Percentiles rank a stretch among this genome's conserved stretches.
Conservation (phyloP, 768 basidiomycete genomes). For the Phylloporus sp. region DNA sequence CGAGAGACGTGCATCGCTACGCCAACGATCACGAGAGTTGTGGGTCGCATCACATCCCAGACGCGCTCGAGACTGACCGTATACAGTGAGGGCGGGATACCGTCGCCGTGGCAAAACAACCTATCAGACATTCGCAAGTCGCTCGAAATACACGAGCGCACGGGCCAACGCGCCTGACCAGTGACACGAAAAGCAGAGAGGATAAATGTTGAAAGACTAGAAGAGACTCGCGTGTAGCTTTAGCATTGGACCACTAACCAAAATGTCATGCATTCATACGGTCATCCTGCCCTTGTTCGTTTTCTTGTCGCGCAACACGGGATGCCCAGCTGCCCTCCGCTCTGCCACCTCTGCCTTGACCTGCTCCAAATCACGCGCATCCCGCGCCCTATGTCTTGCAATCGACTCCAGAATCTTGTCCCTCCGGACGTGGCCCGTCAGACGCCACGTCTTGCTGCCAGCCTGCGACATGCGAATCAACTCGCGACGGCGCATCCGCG, state of each 20-base stretch:
- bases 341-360: conserved; percentile 32
- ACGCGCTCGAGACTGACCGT: background rate
- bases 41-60: conserved; percentile 4
- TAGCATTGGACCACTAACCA: conserved; percentile 8
- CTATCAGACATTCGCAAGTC: conserved; percentile 32
- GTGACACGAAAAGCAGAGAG: too few relatives aligned
- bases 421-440: conserved; percentile 39
- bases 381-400: conserved; percentile 42
- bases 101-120: conserved; percentile 28
- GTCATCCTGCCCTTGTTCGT: conserved; percentile 11
- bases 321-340: conserved; percentile 23
- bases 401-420: conserved; percentile 51
- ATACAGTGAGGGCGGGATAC: conserved; percentile 20
- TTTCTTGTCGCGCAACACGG: conserved; percentile 23
- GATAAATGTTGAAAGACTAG: background rate
- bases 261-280: background rate
- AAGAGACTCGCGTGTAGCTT: conserved; percentile 16
- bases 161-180: conserved; percentile 13
- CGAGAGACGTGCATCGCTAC: conserved; percentile 26
- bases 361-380: conserved; percentile 38
- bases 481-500: conserved; percentile 30
- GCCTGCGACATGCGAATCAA: conserved; percentile 35
- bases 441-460: conserved; percentile 36
- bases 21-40: conserved; percentile 26
- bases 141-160: conserved; percentile 23